phyloP scores from a whole-genome alignment of 2,329 filamentous ascomycete species.

The Fusarium vanettenii region DNA sequence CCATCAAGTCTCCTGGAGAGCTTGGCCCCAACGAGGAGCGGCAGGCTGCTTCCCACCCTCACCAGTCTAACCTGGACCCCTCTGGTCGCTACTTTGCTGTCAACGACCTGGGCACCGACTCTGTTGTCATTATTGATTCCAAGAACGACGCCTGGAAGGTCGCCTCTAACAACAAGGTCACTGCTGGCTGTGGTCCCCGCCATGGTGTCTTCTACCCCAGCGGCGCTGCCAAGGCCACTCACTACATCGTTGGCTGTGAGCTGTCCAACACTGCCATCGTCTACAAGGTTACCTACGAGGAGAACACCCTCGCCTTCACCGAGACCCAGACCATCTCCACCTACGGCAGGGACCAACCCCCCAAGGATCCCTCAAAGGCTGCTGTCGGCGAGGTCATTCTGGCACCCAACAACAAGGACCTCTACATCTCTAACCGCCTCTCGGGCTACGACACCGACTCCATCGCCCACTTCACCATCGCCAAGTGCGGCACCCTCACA shows the following conservation, averaged over 20 bases:
- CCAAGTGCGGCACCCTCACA: slow-evolving; percentile 45
- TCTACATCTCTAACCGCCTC: slow-evolving; percentile 65
- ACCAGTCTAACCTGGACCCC: slow-evolving; percentile 62
- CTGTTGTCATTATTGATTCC: slow-evolving; percentile 59
- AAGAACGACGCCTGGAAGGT: slow-evolving; percentile 54
- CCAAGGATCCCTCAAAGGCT: slow-evolving; percentile 51
- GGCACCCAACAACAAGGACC: slow-evolving; percentile 53
- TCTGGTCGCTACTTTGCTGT: slow-evolving; percentile 61
- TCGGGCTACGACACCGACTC: slow-evolving; percentile 58
- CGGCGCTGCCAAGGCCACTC: slow-evolving; percentile 49
- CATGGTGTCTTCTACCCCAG: slow-evolving; percentile 61
- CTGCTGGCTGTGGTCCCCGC: slow-evolving; percentile 58
- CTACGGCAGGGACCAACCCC: slow-evolving; percentile 50
- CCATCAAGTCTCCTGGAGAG: slow-evolving; percentile 48
- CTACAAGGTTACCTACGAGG: slow-evolving; percentile 55
- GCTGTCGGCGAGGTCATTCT: slow-evolving; percentile 60
- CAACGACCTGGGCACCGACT: slow-evolving; percentile 62
- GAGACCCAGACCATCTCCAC: slow-evolving; percentile 53
- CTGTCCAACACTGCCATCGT: slow-evolving; percentile 57
- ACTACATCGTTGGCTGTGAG: slow-evolving; percentile 62
- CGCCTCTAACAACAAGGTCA: slow-evolving; percentile 48
- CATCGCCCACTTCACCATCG: slow-evolving; percentile 59
- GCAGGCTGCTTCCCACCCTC: slow-evolving; percentile 54
- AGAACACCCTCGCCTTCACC: slow-evolving; percentile 50
- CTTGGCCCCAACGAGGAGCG: slow-evolving; percentile 49